Base-by-base conservation (phyloP, 179 eudicot genomes). In the Spergularia azorica region DNA sequence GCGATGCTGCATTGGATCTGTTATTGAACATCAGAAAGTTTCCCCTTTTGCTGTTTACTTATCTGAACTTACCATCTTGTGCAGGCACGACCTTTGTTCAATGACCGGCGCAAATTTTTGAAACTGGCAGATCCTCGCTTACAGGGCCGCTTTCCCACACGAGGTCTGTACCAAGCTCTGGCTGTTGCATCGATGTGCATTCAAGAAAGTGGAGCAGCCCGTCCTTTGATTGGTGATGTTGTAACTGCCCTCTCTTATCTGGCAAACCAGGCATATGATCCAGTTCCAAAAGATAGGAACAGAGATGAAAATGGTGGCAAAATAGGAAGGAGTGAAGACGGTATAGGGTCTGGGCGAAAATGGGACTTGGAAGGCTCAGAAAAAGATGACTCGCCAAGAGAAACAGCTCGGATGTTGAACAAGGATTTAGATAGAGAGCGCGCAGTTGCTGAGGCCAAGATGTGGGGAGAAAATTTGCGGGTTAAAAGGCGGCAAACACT, bases 111-210 rank as follows among this genome's bases (percentile, higher is more conserved):
- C 46, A 94, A 87, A 63, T 88, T 87, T 75, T 80, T 80, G 65
- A 89, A 88, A 72, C 63, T 94, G 70, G 96, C 91, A 4, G 98
- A 94, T 83, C 96, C 97, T 5, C 62, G 88, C 79, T 84, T 94
- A 21, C 86, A 89, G 63, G 94, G 97, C 1, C 88, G 84, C 69
- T 94, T 82, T 74, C 98, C 98, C 1, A 84, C 89, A 84, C 83
- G 96, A 50, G 96, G 96, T 15, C 89, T 94, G 5, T 94, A 94
- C 86, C 96, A 94, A 79, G 98, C 98, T 68, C 83, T 94, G 41
- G 91, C 97, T 6, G 89, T 94, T 73, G 98, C 97, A 56, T 92
- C 98, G 83, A 94, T 94, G 98, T 94, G 98, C 79, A 94, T 82
- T 61, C 97, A 92, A 78, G 97, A 94, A 76, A 88, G 87, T 77